Conservation (phyloP, 371 early-diverging fungal species). For the Mortierella sp. region DNA sequence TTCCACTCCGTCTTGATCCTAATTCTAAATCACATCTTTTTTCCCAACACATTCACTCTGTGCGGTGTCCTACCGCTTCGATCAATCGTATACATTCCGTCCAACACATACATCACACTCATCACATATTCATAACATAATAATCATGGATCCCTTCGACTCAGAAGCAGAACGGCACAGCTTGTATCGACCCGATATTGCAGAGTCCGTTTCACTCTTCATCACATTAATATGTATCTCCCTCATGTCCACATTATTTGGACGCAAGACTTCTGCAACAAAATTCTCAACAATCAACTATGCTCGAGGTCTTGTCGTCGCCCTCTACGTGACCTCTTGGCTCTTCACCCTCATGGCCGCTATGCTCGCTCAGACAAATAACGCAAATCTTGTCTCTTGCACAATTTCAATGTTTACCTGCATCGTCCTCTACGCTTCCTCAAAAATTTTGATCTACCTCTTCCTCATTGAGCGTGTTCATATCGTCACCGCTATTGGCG, state of each 20-base stretch:
- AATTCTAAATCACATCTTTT: too few species aligned
- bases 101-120: too few species aligned
- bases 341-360: slow-evolving; percentile 59
- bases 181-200: slow-evolving; percentile 45
- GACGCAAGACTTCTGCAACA: slow-evolving; percentile 61
- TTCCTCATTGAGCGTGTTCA: slow-evolving; percentile 69
- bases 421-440: slow-evolving; percentile 58
- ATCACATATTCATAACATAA: too few species aligned
- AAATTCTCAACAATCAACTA: slow-evolving; percentile 56
- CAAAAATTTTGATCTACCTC: slow-evolving; percentile 63
- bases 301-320: slow-evolving; percentile 59
- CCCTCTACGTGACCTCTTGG: slow-evolving; percentile 61
- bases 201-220: slow-evolving; percentile 58
- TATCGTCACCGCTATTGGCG: slow-evolving; percentile 61
- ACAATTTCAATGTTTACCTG: slow-evolving; percentile 58
- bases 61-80: too few species aligned
- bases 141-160: too few species aligned
- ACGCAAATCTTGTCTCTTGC: slow-evolving; percentile 65
- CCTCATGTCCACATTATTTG: slow-evolving; percentile 59
- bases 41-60: too few species aligned
- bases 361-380: slow-evolving; percentile 62
- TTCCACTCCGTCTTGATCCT: too few species aligned
- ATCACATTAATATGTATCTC: slow-evolving; percentile 58
- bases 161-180: too few species aligned
- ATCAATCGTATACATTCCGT: too few species aligned